Evolutionary conservation across 345 rosid species (phyloP).

Genomic region (Brassica incana): DNA sequence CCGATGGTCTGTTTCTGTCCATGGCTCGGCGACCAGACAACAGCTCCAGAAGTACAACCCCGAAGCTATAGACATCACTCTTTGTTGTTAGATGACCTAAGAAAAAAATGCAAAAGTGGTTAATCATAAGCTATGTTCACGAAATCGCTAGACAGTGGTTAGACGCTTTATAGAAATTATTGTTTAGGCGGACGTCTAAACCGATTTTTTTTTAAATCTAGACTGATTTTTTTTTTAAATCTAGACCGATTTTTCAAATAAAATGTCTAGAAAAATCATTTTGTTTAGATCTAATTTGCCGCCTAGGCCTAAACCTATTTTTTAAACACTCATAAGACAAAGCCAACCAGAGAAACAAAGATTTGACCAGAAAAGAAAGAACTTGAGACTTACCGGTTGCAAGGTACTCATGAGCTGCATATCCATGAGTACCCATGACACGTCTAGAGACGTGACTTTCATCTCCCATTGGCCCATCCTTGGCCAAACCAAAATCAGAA

Average conservation of each 20-base stretch:
- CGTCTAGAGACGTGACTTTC: constrained; percentile 88
- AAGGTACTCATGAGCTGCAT: constrained; percentile 95
- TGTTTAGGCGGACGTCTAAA: too few species aligned
- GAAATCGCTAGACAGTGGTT: background rate
- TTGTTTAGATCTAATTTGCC: too few species aligned
- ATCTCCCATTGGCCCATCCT: constrained; percentile 90
- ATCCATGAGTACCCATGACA: constrained; percentile 89
- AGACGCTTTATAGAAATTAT: background rate
- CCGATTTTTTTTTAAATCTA: background rate
- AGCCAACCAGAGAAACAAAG: constrained; percentile 44
- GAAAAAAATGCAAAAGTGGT: constrained; percentile 6
- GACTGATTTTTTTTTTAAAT: too few species aligned
- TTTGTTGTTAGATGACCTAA: constrained; percentile 89
- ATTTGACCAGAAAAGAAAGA: background rate
- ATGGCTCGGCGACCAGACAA: constrained; percentile 93
- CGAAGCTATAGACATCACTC: constrained; percentile 95
- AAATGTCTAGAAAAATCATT: too few species aligned
- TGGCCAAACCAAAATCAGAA: constrained; percentile 93
- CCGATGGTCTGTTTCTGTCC: constrained; percentile 90
- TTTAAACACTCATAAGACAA: constrained; percentile 42
- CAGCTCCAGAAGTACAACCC: constrained; percentile 91
- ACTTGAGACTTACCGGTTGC: constrained; percentile 63
- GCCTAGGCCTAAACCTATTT: too few species aligned
- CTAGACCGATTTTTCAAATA: too few species aligned
- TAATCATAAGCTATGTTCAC: background rate